phyloP scores from a whole-genome alignment of 768 basidiomycete genomes.

The Leccinum truebloodii region DNA sequence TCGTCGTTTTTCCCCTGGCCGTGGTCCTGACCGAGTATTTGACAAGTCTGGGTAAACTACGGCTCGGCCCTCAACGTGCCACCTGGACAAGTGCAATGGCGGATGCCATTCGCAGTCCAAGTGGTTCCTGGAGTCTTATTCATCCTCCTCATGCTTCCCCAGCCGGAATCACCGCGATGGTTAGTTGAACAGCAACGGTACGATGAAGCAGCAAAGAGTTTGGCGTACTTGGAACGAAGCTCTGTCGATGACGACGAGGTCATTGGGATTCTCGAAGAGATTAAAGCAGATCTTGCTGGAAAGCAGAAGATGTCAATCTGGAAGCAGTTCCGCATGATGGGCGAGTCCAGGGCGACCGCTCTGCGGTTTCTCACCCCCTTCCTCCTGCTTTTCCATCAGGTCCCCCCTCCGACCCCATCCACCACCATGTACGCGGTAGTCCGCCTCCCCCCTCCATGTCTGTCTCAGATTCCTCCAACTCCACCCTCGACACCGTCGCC shows the following conservation, averaged over 20 bases:
- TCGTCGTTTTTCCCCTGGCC: background rate
- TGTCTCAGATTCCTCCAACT: conserved; percentile 23
- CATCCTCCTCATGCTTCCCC: conserved; percentile 44
- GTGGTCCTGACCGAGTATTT: conserved; percentile 4
- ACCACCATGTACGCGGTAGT: conserved; percentile 2
- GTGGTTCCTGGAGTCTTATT: conserved; percentile 54
- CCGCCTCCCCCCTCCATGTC: conserved; percentile 19
- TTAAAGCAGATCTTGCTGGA: conserved; percentile 49
- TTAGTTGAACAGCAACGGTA: conserved; percentile 48
- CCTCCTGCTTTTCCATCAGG: conserved; percentile 7
- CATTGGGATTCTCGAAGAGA: conserved; percentile 42
- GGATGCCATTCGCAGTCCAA: conserved; percentile 53
- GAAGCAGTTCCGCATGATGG: conserved; percentile 44
- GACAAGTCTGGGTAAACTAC: conserved; percentile 50
- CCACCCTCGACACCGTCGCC: conserved; percentile 6
- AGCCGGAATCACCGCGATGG: conserved; percentile 61
- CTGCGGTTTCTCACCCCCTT: conserved; percentile 45
- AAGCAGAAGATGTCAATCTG: conserved; percentile 36
- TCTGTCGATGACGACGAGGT: conserved; percentile 38
- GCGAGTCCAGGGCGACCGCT: conserved; percentile 42
- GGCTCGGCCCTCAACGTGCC: conserved; percentile 38
- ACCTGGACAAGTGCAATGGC: conserved; percentile 49
- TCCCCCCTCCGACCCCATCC: background rate
- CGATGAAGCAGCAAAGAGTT: conserved; percentile 40
- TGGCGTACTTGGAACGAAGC: conserved; percentile 39